Percentiles rank a stretch among this genome's conserved stretches.
These are phyloP conservation scores for Hansenula sp. DNA, from an alignment of 1,139 yeast genomes.

Conservation along the genomic window DNA sequence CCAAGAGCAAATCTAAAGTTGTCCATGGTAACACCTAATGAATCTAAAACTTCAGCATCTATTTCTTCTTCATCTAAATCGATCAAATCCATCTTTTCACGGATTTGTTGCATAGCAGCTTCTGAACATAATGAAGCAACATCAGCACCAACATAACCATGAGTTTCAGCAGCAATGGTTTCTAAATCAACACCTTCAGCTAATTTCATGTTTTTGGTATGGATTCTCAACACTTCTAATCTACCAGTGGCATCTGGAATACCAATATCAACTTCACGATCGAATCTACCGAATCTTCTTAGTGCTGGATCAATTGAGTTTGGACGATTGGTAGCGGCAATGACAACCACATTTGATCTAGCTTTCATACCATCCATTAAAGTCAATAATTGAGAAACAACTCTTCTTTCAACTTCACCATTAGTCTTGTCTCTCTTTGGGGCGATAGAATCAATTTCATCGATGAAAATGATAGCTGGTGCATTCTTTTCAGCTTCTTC, in stretches of 20 bases:
- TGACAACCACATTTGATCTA: slow-evolving; percentile 92
- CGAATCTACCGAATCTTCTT: slow-evolving; percentile 98
- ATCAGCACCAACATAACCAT: slow-evolving; percentile 98
- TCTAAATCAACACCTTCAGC: slow-evolving; percentile 94
- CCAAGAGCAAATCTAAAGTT: slow-evolving; percentile 97
- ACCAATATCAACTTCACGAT: slow-evolving; percentile 98
- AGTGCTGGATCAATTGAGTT: slow-evolving; percentile 98
- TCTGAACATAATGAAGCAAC: slow-evolving; percentile 93
- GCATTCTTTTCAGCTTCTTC: slow-evolving; percentile 99
- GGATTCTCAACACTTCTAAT: slow-evolving; percentile 88
- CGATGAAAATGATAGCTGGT: slow-evolving; percentile 95
- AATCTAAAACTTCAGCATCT: slow-evolving; percentile 95
- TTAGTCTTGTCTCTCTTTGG: slow-evolving; percentile 99
- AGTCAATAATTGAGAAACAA: slow-evolving; percentile 93
- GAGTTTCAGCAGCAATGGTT: slow-evolving; percentile 86
- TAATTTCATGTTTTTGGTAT: slow-evolving; percentile 96
- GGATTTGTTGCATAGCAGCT: slow-evolving; percentile 97
- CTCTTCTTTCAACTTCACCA: slow-evolving; percentile 98
- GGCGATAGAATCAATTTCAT: slow-evolving; percentile 98
- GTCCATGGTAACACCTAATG: slow-evolving; percentile 98
- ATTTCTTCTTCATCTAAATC: slow-evolving; percentile 97
- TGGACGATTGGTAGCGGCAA: slow-evolving; percentile 95
- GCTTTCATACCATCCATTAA: slow-evolving; percentile 99
- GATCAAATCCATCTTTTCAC: slow-evolving; percentile 98
- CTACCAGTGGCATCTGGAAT: slow-evolving; percentile 99